phyloP scores from a whole-genome alignment of 352 stramenopile genomes.

The Globisporangium uncinulatum region DNA sequence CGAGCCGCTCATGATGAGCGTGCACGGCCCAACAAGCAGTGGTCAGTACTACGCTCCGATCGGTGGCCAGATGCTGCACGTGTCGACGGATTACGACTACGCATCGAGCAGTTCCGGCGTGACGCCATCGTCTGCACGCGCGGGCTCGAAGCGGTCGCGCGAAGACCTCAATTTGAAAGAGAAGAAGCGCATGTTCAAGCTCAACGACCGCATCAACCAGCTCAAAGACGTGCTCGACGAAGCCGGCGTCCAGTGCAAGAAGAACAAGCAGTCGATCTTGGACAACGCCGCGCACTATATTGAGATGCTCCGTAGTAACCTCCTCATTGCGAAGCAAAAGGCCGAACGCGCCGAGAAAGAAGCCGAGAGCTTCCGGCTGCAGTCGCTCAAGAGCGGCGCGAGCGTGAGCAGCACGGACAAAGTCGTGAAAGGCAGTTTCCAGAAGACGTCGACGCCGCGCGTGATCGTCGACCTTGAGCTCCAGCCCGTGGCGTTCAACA shows the following conservation, averaged over 20 bases:
- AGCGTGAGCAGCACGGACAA: constrained; percentile 21
- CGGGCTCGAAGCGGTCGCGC: constrained; percentile 52
- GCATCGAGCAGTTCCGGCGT: constrained; percentile 25
- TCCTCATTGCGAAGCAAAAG: constrained; percentile 57
- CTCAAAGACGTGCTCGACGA: constrained; percentile 62
- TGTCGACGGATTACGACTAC: constrained; percentile 57
- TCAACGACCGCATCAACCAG: constrained; percentile 81
- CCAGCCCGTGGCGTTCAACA: constrained; percentile 50
- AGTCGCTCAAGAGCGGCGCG: constrained; percentile 18
- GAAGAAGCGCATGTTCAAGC: constrained; percentile 89
- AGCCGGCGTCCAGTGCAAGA: constrained; percentile 68
- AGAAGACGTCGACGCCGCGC: constrained; percentile 52
- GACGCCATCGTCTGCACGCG: constrained; percentile 23
- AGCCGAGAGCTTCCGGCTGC: constrained; percentile 35
- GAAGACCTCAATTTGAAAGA: constrained; percentile 84
- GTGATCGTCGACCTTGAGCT: constrained; percentile 48
- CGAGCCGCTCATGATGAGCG: constrained; percentile 59
- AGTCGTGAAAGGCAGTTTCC: constrained; percentile 54
- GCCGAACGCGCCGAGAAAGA: constrained; percentile 48
- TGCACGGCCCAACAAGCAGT: constrained; percentile 8
- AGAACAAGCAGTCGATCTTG: constrained; percentile 75
- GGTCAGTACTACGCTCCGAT: constrained; percentile 40
- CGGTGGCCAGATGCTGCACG: constrained; percentile 39
- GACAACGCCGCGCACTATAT: constrained; percentile 73
- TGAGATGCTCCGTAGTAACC: constrained; percentile 52